A percentile compares a stretch with the other conserved stretches of the same genome.
Conservation (phyloP, 2,329 filamentous ascomycete species). For the Seiridium cupressi region DNA sequence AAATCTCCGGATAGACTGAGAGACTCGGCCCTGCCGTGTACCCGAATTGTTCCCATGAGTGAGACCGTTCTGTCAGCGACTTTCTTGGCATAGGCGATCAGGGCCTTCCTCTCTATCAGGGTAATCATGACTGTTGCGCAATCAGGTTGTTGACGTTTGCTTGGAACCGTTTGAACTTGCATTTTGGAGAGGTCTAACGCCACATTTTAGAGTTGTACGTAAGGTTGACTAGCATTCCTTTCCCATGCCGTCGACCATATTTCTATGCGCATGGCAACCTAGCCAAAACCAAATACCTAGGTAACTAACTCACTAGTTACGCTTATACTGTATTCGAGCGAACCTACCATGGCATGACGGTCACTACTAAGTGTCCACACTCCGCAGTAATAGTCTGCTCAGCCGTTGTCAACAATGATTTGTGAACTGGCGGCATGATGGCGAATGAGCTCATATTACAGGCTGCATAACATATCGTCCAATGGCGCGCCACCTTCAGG, state of each 20-base stretch:
- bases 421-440: background rate
- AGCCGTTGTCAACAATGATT: background rate
- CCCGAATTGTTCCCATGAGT: conserved; percentile 2
- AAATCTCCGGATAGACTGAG: background rate
- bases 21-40: background rate
- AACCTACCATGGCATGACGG: too few relatives aligned
- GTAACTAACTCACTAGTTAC: too few relatives aligned
- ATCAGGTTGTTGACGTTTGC: background rate
- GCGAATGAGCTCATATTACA: conserved; percentile 1
- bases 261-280: too few relatives aligned
- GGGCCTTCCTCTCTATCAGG: background rate
- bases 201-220: background rate
- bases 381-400: background rate
- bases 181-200: background rate
- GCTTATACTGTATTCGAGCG: too few relatives aligned
- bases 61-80: background rate
- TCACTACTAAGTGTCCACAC: too few relatives aligned
- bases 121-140: background rate
- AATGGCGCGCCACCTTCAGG: background rate
- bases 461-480: background rate
- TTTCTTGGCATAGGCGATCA: conserved; percentile 2
- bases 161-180: background rate
- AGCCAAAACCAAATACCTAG: too few relatives aligned
- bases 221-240: background rate
- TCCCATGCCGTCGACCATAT: background rate